phyloP scores from a whole-genome alignment of 129 eudicot species.

The Logfia minima region DNA sequence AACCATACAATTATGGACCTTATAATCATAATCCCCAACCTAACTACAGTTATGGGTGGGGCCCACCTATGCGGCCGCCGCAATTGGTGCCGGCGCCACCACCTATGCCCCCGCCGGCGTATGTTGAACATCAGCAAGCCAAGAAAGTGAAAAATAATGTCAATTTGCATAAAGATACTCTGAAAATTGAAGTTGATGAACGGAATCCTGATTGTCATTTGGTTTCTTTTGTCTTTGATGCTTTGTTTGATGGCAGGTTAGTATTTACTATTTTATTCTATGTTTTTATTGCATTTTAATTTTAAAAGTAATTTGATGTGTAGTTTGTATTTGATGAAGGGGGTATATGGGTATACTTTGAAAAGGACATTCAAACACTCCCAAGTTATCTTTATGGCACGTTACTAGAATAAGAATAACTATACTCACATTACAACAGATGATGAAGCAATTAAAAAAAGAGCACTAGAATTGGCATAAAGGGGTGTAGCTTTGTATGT shows the following conservation, averaged over 20 bases:
- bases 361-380: no score
- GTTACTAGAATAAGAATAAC: no score
- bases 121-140: slow-evolving; percentile 66
- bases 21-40: slow-evolving; percentile 29
- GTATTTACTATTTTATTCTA: neutral
- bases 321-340: neutral
- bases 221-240: slow-evolving; percentile 86
- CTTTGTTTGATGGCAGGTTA: slow-evolving; percentile 68
- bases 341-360: no score
- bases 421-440: neutral
- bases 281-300: neutral
- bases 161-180: slow-evolving; percentile 73
- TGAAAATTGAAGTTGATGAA: slow-evolving; percentile 67
- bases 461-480: no score
- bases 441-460: neutral
- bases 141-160: slow-evolving; percentile 82
- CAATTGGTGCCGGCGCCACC: slow-evolving; percentile 33
- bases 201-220: slow-evolving; percentile 60
- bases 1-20: slow-evolving; percentile 42
- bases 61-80: slow-evolving; percentile 37
- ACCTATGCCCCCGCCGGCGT: slow-evolving; percentile 39
- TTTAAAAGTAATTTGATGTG: neutral
- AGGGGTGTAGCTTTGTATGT: no score
- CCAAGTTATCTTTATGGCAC: no score
- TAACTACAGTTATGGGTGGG: slow-evolving; percentile 35